phyloP scores from a whole-genome alignment of 2,329 filamentous ascomycete species.

The Teratosphaeria viscida region DNA sequence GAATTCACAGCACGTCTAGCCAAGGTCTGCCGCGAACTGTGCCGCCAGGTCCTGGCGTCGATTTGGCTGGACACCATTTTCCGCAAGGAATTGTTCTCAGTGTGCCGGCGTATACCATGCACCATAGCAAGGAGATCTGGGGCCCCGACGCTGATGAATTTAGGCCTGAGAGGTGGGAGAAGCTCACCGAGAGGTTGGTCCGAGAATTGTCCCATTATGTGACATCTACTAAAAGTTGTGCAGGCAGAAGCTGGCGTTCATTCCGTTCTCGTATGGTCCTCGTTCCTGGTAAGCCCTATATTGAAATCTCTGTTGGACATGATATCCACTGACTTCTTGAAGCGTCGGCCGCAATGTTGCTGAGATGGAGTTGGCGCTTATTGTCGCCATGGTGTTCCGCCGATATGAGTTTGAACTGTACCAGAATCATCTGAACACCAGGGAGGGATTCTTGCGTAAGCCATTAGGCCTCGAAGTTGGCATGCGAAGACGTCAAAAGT shows the following conservation, averaged over 20 bases:
- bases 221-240: slow-evolving; percentile 2
- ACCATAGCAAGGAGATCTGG: slow-evolving; percentile 32
- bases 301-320: background rate
- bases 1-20: slow-evolving; percentile 75
- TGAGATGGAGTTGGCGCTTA: slow-evolving; percentile 32
- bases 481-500: slow-evolving; percentile 8
- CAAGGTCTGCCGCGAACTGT: slow-evolving; percentile 73
- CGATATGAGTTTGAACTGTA: slow-evolving; percentile 27
- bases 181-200: slow-evolving; percentile 21
- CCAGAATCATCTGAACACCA: slow-evolving; percentile 24
- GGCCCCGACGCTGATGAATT: slow-evolving; percentile 31
- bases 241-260: slow-evolving; percentile 29
- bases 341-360: slow-evolving; percentile 32
- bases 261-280: slow-evolving; percentile 33
- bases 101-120: slow-evolving; percentile 32
- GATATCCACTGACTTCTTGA: background rate
- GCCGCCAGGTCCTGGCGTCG: slow-evolving; percentile 53
- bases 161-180: slow-evolving; percentile 33
- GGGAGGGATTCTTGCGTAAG: slow-evolving; percentile 27
- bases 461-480: slow-evolving; percentile 21
- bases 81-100: slow-evolving; percentile 36
- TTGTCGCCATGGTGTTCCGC: slow-evolving; percentile 27
- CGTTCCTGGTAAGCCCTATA: slow-evolving; percentile 23
- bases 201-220: background rate
- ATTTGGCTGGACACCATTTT: slow-evolving; percentile 58